Conservation (phyloP, 257 asterid genomes). For the Nicotiana attenuata region DNA sequence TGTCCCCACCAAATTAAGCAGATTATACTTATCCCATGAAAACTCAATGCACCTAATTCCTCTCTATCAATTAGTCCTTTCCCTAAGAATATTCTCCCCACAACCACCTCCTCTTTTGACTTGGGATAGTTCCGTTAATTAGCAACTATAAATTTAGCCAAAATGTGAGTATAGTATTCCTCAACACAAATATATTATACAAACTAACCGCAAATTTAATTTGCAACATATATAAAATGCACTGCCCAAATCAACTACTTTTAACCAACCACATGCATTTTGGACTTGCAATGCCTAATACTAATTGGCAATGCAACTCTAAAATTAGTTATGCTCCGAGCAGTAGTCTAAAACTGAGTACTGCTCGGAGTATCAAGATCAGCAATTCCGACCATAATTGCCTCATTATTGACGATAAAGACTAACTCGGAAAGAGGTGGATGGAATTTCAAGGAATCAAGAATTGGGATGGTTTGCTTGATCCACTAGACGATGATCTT, state of each 20-base stretch:
- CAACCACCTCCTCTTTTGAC: neutral
- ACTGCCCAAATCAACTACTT: neutral
- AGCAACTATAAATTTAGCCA: neutral
- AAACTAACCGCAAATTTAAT: neutral
- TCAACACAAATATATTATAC: neutral
- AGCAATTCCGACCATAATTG: neutral
- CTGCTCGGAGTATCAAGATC: neutral
- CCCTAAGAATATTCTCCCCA: neutral
- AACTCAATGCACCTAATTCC: neutral
- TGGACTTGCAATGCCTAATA: neutral
- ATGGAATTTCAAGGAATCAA: conserved; percentile 79
- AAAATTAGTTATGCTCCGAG: no score
- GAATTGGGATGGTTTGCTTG: conserved; percentile 88
- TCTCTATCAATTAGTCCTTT: neutral
- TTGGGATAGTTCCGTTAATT: neutral
- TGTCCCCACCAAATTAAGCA: neutral
- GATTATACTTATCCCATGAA: neutral
- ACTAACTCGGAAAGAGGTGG: conserved; percentile 54
- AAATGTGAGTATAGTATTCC: neutral
- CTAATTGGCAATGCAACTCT: neutral
- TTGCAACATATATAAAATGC: neutral
- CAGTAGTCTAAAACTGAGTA: neutral
- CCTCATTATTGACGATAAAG: neutral
- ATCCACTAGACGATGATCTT: conserved; percentile 69
- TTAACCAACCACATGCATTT: neutral